A percentile compares a stretch with the other conserved stretches of the same genome.
Conservation (phyloP, 495 filamentous ascomycete genomes). For the Podospora fimiseda region DNA sequence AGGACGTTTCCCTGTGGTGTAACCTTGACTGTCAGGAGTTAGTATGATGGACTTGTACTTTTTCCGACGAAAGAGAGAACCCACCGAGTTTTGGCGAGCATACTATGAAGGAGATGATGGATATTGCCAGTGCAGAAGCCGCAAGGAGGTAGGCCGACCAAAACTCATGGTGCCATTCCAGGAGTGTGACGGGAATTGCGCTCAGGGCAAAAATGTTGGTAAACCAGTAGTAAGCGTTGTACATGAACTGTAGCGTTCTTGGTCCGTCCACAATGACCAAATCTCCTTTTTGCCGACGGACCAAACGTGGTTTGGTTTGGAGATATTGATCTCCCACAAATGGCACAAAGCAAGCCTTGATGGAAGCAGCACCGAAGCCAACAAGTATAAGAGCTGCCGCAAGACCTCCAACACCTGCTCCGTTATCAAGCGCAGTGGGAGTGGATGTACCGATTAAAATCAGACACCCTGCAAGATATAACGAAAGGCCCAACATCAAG, state of each 20-base stretch:
- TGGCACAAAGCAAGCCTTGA: slow-evolving; percentile 48
- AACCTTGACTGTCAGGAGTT: slow-evolving; percentile 34
- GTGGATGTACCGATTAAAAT: slow-evolving; percentile 46
- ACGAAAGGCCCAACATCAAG: slow-evolving; percentile 19
- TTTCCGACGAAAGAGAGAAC: no score
- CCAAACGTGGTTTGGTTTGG: slow-evolving; percentile 26
- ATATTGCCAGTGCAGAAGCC: slow-evolving; percentile 35
- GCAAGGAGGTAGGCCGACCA: slow-evolving; percentile 44
- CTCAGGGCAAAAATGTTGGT: slow-evolving; percentile 46
- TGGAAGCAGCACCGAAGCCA: slow-evolving; percentile 45
- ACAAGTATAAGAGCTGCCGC: slow-evolving; percentile 38
- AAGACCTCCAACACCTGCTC: slow-evolving; percentile 37
- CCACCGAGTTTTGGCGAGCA: slow-evolving; percentile 20
- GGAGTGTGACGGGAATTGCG: slow-evolving; percentile 38
- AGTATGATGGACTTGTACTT: no score
- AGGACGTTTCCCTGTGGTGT: slow-evolving; percentile 39
- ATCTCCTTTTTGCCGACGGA: slow-evolving; percentile 31
- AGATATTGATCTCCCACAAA: slow-evolving; percentile 45
- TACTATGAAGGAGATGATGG: slow-evolving; percentile 28
- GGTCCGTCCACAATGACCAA: slow-evolving; percentile 37
- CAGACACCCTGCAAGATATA: slow-evolving; percentile 45
- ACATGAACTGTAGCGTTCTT: slow-evolving; percentile 43
- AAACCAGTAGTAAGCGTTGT: slow-evolving; percentile 47
- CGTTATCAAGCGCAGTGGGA: slow-evolving; percentile 41
- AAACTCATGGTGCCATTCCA: slow-evolving; percentile 43